These are phyloP conservation scores for Sporisorium sorghi DNA, from an alignment of 1,284 basidiomycete species.

Conservation along the genomic window DNA sequence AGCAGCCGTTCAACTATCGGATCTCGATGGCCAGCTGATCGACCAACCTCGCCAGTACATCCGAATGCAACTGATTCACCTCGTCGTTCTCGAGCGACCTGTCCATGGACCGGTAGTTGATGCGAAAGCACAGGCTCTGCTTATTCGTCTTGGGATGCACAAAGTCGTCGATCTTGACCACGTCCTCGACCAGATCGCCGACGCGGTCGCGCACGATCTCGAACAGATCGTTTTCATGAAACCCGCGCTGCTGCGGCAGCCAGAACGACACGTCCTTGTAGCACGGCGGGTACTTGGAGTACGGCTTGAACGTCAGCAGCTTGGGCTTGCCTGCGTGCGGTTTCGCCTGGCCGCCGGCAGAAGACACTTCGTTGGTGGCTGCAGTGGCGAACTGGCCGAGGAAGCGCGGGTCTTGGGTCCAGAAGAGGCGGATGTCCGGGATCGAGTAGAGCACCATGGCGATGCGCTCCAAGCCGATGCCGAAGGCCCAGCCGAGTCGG, in stretches of 20 bases:
- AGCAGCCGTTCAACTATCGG: constrained; percentile 18
- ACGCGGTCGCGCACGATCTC: constrained; percentile 92
- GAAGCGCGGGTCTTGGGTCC: constrained; percentile 91
- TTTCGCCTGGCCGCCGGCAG: constrained; percentile 26
- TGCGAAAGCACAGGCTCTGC: constrained; percentile 85
- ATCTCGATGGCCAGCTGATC: constrained; percentile 69
- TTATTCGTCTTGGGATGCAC: constrained; percentile 87
- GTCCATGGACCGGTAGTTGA: constrained; percentile 98
- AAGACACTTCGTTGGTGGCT: constrained; percentile 27
- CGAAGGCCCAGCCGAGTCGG: constrained; percentile 99
- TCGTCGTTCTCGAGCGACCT: constrained; percentile 90
- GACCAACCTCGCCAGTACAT: constrained; percentile 70
- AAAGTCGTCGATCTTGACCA: constrained; percentile 90
- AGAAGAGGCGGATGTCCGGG: constrained; percentile 99
- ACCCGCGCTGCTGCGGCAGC: constrained; percentile 61
- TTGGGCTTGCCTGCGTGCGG: constrained; percentile 36
- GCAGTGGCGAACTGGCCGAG: constrained; percentile 81
- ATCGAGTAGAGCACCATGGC: constrained; percentile 98
- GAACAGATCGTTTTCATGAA: constrained; percentile 97
- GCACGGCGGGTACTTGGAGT: constrained; percentile 66
- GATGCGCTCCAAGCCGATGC: constrained; percentile 94
- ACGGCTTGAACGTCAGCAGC: constrained; percentile 66
- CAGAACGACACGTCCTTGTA: constrained; percentile 75
- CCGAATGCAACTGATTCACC: constrained; percentile 80
- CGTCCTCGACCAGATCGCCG: constrained; percentile 90